A percentile compares a stretch with the other conserved stretches of the same genome.
Conservation (phyloP, 345 rosid species). For the Rhizophora mangle region DNA sequence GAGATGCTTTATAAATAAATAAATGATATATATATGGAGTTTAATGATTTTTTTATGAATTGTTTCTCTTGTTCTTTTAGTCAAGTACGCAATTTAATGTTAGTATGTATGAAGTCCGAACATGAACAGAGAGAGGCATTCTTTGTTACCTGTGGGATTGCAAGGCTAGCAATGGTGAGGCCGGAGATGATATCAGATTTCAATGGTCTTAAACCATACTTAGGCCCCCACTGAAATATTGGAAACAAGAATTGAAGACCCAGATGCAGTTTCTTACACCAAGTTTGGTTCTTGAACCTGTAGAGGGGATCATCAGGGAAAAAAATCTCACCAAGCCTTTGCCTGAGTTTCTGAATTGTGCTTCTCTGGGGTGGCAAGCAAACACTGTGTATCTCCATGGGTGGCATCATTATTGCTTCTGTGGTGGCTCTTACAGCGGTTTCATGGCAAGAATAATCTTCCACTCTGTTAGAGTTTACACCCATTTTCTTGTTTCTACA, state of each 20-base stretch:
- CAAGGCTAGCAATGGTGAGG: slow-evolving; percentile 98
- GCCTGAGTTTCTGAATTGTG: slow-evolving; percentile 60
- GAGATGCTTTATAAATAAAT: no score
- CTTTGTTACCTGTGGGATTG: slow-evolving; percentile 88
- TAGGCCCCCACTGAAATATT: slow-evolving; percentile 72
- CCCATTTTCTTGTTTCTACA: slow-evolving; percentile 28
- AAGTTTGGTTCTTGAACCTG: slow-evolving; percentile 72
- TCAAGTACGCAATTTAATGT: not conserved
- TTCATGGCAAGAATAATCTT: slow-evolving; percentile 37
- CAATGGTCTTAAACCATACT: slow-evolving; percentile 55
- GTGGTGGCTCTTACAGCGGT: slow-evolving; percentile 17
- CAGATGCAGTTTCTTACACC: slow-evolving; percentile 48
- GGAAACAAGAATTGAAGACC: slow-evolving; percentile 76
- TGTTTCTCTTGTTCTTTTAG: no score
- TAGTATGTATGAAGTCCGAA: not conserved
- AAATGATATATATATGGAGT: no score
- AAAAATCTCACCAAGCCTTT: slow-evolving; percentile 61
- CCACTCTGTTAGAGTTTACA: slow-evolving; percentile 46
- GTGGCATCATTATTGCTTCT: slow-evolving; percentile 12
- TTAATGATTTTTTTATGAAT: no score
- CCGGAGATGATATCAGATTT: slow-evolving; percentile 92
- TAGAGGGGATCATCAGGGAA: slow-evolving; percentile 96
- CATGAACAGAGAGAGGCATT: no score
- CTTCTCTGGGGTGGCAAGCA: slow-evolving; percentile 65
- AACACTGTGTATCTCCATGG: slow-evolving; percentile 62